Conservation (phyloP, 345 rosid species). For the Melastoma malabathricum region DNA sequence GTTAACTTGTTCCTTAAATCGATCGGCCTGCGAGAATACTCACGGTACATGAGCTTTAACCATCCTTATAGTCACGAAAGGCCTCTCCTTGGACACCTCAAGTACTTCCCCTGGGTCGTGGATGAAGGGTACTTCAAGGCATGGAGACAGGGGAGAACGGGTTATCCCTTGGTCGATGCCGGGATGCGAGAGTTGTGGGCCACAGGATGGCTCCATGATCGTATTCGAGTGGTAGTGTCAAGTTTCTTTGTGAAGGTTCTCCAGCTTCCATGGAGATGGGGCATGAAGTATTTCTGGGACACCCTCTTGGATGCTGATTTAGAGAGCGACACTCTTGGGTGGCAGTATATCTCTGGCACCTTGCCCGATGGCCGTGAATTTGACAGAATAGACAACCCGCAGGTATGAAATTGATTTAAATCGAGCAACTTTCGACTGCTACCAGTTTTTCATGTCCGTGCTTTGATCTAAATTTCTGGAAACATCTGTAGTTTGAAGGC, state of each 20-base stretch:
- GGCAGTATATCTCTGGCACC: constrained; percentile 96
- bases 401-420: constrained; percentile 20
- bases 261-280: constrained; percentile 99
- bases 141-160: constrained; percentile 99
- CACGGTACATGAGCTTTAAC: constrained; percentile 86
- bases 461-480: neutral
- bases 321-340: constrained; percentile 96
- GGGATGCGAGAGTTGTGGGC: constrained; percentile 99
- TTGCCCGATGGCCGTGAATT: constrained; percentile 88
- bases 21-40: constrained; percentile 90
- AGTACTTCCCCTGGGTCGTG: constrained; percentile 87
- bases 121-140: constrained; percentile 84
- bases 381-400: constrained; percentile 87
- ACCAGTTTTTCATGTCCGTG: neutral
- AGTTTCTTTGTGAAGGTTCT: constrained; percentile 96
- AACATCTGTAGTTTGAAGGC: constrained; percentile 63
- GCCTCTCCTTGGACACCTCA: constrained; percentile 90
- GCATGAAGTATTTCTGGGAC: constrained; percentile 99
- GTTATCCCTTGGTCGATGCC: constrained; percentile 94
- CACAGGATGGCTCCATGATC: constrained; percentile 91
- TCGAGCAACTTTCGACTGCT: neutral
- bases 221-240: constrained; percentile 90
- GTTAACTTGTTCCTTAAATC: constrained; percentile 88
- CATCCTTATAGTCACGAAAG: constrained; percentile 89
- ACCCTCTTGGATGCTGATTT: constrained; percentile 91